Evolutionary conservation across 1,139 yeast genomes (phyloP), one percentile per base, ranked within the genome.

Genomic region (Debaryomyces sp.): DNA sequence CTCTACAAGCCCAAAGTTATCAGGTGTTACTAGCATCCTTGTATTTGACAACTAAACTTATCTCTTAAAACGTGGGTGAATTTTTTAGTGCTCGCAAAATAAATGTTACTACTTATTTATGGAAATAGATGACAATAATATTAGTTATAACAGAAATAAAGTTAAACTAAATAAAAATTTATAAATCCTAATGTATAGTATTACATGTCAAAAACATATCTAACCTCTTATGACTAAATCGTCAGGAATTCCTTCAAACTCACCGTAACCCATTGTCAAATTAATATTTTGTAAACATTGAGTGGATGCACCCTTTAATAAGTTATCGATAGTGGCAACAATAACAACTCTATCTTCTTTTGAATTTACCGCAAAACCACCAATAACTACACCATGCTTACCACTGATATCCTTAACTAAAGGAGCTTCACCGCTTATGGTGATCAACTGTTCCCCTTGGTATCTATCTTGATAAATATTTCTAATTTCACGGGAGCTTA

Each of bases 271-370:
- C 73, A 88, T 73, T 7, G 90, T 87, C 68, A 94, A 79, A 70
- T 94, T 94, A 67, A 94, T 88, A 75, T 94, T 94, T 72, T 94
- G 99, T 68, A 94, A 73, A 71, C 98, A 94, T 73, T 92, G 99
- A 22, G 99, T 94, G 48, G 98, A 96, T 44, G 99, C 99, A 55
- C 99, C 99, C 77, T 94, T 94, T 63, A 94, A 81, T 64, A 94
- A 77, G 68, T 94, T 94, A 67, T 95, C 99, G 60, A 94, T 94
- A 12, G 97, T 91, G 21, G 97, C 96, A 48, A 92, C 95, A 48
- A 94, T 76, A 38, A 94, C 99, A 30, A 92, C 96, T 66, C 99
- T 83, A 72, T 90, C 87, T 63, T 89, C 91, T 53, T 84, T 84
- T 33, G 94, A 83, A 66, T 87, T 90, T 43, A 95, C 96, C 29